phyloP scores from a whole-genome alignment of 2,329 filamentous ascomycete species.

The Talaromyces pinophilus region DNA sequence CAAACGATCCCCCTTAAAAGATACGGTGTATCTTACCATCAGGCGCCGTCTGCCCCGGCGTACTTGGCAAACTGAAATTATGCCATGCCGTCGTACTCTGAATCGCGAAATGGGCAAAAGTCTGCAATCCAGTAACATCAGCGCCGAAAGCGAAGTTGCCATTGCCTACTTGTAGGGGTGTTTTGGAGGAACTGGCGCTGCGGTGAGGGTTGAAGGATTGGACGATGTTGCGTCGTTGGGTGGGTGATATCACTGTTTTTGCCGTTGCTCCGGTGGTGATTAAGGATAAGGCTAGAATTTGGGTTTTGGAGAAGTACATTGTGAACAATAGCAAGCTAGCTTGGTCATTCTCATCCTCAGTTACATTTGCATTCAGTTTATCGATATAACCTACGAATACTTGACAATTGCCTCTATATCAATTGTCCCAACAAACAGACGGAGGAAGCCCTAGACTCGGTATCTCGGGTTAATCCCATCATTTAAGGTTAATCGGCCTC shows the following conservation, averaged over 20 bases:
- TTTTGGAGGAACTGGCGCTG: constrained; percentile 43
- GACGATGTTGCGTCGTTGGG: constrained; percentile 20
- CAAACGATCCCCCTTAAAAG: neutral
- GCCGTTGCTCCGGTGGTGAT: neutral
- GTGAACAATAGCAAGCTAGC: neutral
- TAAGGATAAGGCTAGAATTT: neutral
- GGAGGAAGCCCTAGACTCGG: neutral
- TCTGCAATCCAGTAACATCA: constrained; percentile 51
- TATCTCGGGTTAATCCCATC: neutral
- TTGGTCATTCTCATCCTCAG: neutral
- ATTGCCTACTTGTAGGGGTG: constrained; percentile 55
- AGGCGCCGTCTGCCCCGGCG: neutral
- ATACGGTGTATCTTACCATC: neutral
- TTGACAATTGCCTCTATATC: neutral
- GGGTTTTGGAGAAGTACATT: neutral
- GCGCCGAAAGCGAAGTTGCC: constrained; percentile 52
- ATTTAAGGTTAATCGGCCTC: neutral
- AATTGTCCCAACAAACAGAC: neutral
- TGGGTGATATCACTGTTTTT: neutral
- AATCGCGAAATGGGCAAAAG: constrained; percentile 46
- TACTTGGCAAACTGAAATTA: constrained; percentile 47
- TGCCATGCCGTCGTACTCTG: constrained; percentile 52
- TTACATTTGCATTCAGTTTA: neutral
- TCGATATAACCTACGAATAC: neutral
- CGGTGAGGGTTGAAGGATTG: constrained; percentile 48